A percentile compares a stretch with the other conserved stretches of the same genome.
phyloP scores from a whole-genome alignment of 768 basidiomycete genomes.

The Roridomyces roridus region DNA sequence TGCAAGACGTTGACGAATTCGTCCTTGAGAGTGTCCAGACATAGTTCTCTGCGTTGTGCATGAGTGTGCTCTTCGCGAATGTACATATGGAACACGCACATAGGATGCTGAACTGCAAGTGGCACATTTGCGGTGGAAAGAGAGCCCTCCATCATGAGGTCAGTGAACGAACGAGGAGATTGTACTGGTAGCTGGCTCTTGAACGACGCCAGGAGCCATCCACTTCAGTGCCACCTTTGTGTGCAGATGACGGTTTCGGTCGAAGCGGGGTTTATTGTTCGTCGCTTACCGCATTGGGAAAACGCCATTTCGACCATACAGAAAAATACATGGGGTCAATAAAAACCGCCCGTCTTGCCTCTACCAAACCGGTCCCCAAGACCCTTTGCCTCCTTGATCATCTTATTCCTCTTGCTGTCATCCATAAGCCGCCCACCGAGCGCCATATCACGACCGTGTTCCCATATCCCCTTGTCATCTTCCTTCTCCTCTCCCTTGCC shows the following conservation, averaged over 20 bases:
- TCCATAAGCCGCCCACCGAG: slow-evolving; percentile 90
- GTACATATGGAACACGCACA: no score
- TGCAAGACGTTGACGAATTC: slow-evolving; percentile 45
- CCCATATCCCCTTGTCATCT: slow-evolving; percentile 81
- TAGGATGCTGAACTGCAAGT: slow-evolving; percentile 7
- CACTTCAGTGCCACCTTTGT: neutral
- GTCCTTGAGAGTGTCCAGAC: slow-evolving; percentile 29
- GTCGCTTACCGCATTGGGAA: no score
- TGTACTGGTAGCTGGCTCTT: neutral
- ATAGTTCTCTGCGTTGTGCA: slow-evolving; percentile 11
- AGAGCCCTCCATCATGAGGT: slow-evolving; percentile 12
- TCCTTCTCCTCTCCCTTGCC: slow-evolving; percentile 45
- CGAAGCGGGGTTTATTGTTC: no score
- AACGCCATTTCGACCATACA: no score
- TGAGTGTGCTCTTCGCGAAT: no score
- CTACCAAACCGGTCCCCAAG: slow-evolving; percentile 85
- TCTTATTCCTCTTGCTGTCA: slow-evolving; percentile 76
- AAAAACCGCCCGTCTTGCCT: slow-evolving; percentile 71
- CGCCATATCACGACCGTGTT: slow-evolving; percentile 89
- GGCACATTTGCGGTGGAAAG: neutral
- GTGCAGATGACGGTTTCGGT: no score
- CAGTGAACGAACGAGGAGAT: neutral
- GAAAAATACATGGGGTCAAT: slow-evolving; percentile 7
- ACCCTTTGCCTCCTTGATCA: slow-evolving; percentile 82
- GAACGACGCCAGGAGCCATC: slow-evolving; percentile 3